Conservation (phyloP, 352 stramenopile species). For the Phytophthora foliorum region DNA sequence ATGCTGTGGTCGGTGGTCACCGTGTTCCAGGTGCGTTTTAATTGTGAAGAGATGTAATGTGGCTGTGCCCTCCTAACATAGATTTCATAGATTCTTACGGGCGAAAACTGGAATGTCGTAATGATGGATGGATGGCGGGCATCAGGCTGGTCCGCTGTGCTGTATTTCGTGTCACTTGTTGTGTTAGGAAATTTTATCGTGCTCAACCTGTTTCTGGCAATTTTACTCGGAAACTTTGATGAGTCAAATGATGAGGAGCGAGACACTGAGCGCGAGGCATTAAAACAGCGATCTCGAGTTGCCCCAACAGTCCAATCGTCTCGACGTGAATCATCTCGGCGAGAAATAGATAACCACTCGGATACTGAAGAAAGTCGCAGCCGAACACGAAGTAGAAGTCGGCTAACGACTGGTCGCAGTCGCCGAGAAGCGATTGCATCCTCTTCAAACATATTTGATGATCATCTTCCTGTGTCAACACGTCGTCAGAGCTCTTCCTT, state of each 20-base stretch:
- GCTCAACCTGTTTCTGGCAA: conserved; percentile 94
- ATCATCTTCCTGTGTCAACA: conserved; percentile 14
- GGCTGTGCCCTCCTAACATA: not conserved
- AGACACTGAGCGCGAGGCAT: conserved; percentile 45
- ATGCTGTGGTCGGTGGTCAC: conserved; percentile 77
- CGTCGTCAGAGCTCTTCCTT: conserved; percentile 15
- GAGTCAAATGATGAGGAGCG: conserved; percentile 68
- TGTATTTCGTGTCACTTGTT: conserved; percentile 90
- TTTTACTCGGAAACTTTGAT: conserved; percentile 92
- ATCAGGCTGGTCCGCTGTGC: conserved; percentile 55
- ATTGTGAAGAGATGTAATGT: not conserved
- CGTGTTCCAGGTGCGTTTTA: conserved; percentile 63
- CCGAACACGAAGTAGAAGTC: conserved; percentile 21
- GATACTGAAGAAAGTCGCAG: conserved; percentile 21
- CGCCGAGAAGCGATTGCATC: conserved; percentile 28
- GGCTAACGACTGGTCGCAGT: conserved; percentile 23
- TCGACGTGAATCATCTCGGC: conserved; percentile 21
- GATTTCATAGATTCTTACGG: conserved; percentile 82
- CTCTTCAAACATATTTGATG: conserved; percentile 47
- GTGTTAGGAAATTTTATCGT: conserved; percentile 92
- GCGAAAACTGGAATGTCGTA: conserved; percentile 94
- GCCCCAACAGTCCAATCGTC: conserved; percentile 26
- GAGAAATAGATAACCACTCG: conserved; percentile 18
- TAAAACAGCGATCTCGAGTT: conserved; percentile 46
- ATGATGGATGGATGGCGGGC: conserved; percentile 91